These are phyloP conservation scores for Acanthamoeba castellanii DNA, from an alignment of 208 protist species.

Conservation along the genomic window DNA sequence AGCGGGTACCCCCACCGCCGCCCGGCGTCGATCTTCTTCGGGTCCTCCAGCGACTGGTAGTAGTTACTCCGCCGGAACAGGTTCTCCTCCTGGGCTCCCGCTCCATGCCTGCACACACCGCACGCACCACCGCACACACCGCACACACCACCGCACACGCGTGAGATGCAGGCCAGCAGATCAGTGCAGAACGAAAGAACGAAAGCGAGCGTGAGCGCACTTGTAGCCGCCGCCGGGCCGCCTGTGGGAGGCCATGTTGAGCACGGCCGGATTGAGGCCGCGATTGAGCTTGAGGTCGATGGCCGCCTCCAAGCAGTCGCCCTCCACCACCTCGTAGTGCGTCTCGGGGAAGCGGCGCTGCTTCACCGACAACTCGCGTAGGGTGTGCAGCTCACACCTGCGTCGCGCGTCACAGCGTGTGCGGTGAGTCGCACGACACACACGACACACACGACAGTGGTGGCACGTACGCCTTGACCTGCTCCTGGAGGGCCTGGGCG, in stretches of 20 bases:
- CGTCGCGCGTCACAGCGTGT: not conserved
- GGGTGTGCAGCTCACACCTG: not conserved
- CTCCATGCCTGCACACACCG: not conserved
- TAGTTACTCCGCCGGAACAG: slow-evolving; percentile 41
- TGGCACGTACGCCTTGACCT: not conserved
- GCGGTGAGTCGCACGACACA: not conserved
- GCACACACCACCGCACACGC: not conserved
- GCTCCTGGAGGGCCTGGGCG: not conserved
- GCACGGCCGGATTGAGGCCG: slow-evolving; percentile 50
- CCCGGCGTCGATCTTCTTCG: not conserved
- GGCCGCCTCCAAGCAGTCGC: slow-evolving; percentile 55
- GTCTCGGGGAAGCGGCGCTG: not conserved
- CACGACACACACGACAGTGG: not conserved
- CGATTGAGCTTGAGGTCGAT: slow-evolving; percentile 22
- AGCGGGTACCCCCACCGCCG: not conserved
- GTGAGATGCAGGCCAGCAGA: no score
- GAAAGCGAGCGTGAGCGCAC: not conserved
- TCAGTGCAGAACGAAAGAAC: not conserved
- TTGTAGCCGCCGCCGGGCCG: slow-evolving; percentile 45
- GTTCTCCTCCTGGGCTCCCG: slow-evolving; percentile 69
- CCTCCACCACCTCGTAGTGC: not conserved
- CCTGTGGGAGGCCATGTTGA: slow-evolving; percentile 44
- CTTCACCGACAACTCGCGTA: not conserved
- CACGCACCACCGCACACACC: not conserved
- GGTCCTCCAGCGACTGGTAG: slow-evolving; percentile 53